These are phyloP conservation scores for Calonectria hongkongensis DNA, from an alignment of 2,329 filamentous ascomycete genomes.

Conservation along the genomic window DNA sequence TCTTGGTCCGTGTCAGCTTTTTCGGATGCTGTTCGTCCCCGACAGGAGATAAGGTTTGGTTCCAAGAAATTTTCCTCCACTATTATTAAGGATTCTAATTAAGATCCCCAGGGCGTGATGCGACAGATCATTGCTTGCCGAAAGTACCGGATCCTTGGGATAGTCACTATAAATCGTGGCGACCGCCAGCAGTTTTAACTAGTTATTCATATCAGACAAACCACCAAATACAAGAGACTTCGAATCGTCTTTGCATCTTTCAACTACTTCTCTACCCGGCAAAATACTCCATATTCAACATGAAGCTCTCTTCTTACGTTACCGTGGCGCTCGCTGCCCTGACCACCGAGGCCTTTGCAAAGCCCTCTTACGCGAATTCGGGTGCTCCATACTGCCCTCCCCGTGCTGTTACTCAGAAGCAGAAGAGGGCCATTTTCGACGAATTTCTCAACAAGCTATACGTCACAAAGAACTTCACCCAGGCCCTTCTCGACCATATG, in stretches of 20 bases:
- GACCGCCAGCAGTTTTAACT: background rate
- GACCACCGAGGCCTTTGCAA: background rate
- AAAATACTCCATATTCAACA: background rate
- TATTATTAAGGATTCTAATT: constrained; percentile 7
- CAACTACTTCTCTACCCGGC: background rate
- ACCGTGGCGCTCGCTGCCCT: constrained; percentile 9
- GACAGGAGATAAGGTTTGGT: constrained; percentile 7
- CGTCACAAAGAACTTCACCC: constrained; percentile 9
- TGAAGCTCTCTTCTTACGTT: constrained; percentile 10
- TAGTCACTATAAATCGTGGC: background rate
- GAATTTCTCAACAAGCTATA: constrained; percentile 7
- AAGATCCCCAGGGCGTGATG: constrained; percentile 1
- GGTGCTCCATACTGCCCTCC: constrained; percentile 15
- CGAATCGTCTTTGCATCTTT: too few species aligned
- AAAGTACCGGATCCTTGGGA: background rate
- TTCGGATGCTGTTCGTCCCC: background rate
- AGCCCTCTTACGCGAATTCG: background rate
- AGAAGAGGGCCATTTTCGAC: constrained; percentile 9
- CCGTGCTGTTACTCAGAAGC: background rate
- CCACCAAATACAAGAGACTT: too few species aligned
- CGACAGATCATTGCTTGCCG: background rate
- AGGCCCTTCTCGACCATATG: constrained; percentile 14
- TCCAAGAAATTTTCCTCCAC: constrained; percentile 18
- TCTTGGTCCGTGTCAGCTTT: constrained; percentile 18
- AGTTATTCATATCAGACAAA: background rate